Base-by-base conservation (phyloP, 2,329 filamentous ascomycete species). In the Trichoderma koningiopsis region DNA sequence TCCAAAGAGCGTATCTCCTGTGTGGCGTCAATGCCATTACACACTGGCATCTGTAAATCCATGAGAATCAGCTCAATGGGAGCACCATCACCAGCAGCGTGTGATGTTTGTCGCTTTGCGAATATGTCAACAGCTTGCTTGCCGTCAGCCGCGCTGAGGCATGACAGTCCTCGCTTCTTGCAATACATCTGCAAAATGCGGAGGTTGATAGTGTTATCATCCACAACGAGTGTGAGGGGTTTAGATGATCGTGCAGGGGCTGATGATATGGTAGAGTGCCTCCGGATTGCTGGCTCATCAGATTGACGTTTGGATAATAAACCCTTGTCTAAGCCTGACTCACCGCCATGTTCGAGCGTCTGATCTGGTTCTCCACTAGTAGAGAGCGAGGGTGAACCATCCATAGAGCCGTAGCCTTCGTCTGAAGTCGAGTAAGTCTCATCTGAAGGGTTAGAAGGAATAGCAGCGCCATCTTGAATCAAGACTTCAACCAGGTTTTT, bases 131-230 rank as follows among this genome's bases (percentile, higher is more conserved):
- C 19, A 24, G 52, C 52, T 55, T 55, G 52, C 8, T 27, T 16
- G 24, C 52, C 52, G 52, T 55, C 27, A 55, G 52, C 14, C 19
- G 58, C 58, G 4, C 58, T 49, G 40, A 19, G 29, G 58, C 47
- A 61, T 8, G 58, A 29, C 2, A 61, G 19, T 49, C 40, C 58
- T n/a, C 58, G 58, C 47, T 61, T 61, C 24, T 40, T 61, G 58
- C 58, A 61, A 16, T 61, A 61, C 58, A 61, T 61, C 37, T 61
- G 37, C 40, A 61, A 49, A 61, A 49, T 61, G 37, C 58, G 58
- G 27, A 61, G 58, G 43, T 61, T 61, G 40, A 61, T 61, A 40
- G 47, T 22, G 47, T 61, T 61, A 27, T 61, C 58, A 22, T 61
- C 37, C 31, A 61, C 58, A 14, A 61, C 24, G 6, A 61, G 58